A percentile compares a stretch with the other conserved stretches of the same genome.
Conservation (phyloP, 2,329 filamentous ascomycete species). For the Arthroderma sp. region DNA sequence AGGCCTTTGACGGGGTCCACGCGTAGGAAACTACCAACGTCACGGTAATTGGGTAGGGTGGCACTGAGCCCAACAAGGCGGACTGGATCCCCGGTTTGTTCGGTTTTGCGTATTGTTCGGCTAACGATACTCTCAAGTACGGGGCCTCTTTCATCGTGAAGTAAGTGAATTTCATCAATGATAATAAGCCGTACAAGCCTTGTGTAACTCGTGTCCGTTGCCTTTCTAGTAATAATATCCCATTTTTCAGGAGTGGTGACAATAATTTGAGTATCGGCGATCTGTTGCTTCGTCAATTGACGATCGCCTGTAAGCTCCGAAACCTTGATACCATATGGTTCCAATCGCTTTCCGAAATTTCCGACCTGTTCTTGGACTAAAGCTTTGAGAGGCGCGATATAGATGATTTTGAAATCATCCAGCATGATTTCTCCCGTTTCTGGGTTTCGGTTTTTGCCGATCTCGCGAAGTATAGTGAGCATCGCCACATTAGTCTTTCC, state of each 20-base stretch:
- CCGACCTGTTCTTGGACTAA: slow-evolving; percentile 96
- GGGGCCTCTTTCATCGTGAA: slow-evolving; percentile 93
- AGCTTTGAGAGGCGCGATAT: slow-evolving; percentile 90
- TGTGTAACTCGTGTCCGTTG: slow-evolving; percentile 91
- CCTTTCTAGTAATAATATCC: slow-evolving; percentile 97
- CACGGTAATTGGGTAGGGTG: slow-evolving; percentile 88
- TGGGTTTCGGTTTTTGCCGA: slow-evolving; percentile 85
- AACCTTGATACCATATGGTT: slow-evolving; percentile 81
- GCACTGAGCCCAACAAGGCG: slow-evolving; percentile 86
- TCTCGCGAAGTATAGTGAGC: slow-evolving; percentile 88
- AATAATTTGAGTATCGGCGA: slow-evolving; percentile 93
- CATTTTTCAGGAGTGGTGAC: slow-evolving; percentile 98
- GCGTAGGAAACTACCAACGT: slow-evolving; percentile 89
- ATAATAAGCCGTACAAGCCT: slow-evolving; percentile 92
- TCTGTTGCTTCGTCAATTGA: slow-evolving; percentile 96
- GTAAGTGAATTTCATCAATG: slow-evolving; percentile 94
- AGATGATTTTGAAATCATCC: slow-evolving; percentile 96
- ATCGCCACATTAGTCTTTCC: slow-evolving; percentile 99
- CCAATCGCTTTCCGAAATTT: slow-evolving; percentile 84
- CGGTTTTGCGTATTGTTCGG: slow-evolving; percentile 79
- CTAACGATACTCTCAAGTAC: slow-evolving; percentile 95
- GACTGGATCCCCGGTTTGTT: slow-evolving; percentile 88
- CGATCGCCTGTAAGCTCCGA: slow-evolving; percentile 95
- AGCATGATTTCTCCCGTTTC: slow-evolving; percentile 87
- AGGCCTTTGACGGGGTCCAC: slow-evolving; percentile 74